Base-by-base conservation (phyloP, 331 rosid species). In the Dryas integrifolia region DNA sequence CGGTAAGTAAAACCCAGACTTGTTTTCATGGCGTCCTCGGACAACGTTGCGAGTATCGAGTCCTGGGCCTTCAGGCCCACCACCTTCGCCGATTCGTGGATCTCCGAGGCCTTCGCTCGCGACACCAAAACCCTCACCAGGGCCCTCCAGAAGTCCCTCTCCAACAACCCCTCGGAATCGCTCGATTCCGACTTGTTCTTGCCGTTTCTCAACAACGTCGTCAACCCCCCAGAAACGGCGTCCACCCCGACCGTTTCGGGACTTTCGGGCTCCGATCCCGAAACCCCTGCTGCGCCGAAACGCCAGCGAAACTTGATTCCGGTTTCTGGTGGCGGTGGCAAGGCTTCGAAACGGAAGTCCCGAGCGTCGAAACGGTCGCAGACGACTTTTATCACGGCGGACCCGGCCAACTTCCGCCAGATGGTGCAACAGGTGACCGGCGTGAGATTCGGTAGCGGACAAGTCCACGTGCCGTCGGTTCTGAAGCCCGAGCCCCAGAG, bases 391-490 rank as follows among this genome's bases (percentile, higher is more conserved):
- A 94, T 94, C 60, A 78, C 95, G 21, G 97, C 98, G 0, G 98
- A 94, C 88, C 87, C 98, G 4, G 81, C 91, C 7, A 89, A 94
- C 66, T 94, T 94, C 85, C 85, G 98, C 0, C 91, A 91, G 80
- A 85, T 94, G 98, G 98, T 94, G 58, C 98, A 94, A 74, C 98
- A 88, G 82, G 90, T 94, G 14, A 94, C 98, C 35, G 98, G 98
- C 0, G 96, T 79, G 4, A 68, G 91, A 51, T 77, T 84, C 35
- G 76, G 74, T 0, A 77, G 77, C 72, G 67, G 79, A 5, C 82
- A 73, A 11, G 40, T 70, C 3, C 56, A 75, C 35, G 40, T 82
- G 82, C 73, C 79, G 10, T 88, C 91, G 63, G 58, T 89, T 18
- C 39, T 89, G 57, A 88, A 91, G 79, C 98, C 98, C 14, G 98